These are phyloP conservation scores for Pseudogymnoascus sp. DNA, from an alignment of 2,329 filamentous ascomycete genomes.

Conservation along the genomic window DNA sequence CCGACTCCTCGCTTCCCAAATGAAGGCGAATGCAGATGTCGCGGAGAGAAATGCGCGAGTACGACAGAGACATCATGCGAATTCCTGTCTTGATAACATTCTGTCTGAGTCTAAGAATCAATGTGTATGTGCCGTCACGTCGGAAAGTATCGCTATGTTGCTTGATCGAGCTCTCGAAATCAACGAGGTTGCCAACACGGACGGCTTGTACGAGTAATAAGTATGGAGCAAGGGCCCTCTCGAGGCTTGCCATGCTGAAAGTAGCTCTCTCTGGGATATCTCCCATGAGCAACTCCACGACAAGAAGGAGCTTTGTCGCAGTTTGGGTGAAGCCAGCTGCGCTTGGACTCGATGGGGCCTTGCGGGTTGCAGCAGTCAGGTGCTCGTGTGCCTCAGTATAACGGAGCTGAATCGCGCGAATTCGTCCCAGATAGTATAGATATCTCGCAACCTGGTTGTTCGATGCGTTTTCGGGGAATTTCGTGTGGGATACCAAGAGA, in stretches of 20 bases:
- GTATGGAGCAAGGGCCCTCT: conserved; percentile 85
- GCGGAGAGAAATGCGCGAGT: conserved; percentile 91
- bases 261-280: conserved; percentile 94
- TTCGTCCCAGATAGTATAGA: conserved; percentile 93
- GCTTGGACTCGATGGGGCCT: conserved; percentile 83
- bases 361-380: conserved; percentile 85
- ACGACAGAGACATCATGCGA: conserved; percentile 97
- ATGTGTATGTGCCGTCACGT: conserved; percentile 87
- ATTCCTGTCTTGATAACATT: conserved; percentile 99
- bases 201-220: conserved; percentile 91
- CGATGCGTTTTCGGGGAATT: conserved; percentile 87
- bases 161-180: conserved; percentile 82
- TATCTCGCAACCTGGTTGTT: conserved; percentile 98
- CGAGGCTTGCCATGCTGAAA: conserved; percentile 84
- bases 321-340: conserved; percentile 94
- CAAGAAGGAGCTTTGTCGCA: conserved; percentile 90
- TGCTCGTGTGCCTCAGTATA: conserved; percentile 97
- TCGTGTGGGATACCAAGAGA: conserved; percentile 88
- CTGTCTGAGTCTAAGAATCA: conserved; percentile 89
- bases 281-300: conserved; percentile 96
- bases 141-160: conserved; percentile 79
- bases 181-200: conserved; percentile 89
- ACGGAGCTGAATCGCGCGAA: conserved; percentile 89
- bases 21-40: conserved; percentile 96
- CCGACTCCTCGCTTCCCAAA: conserved; percentile 90